Conservation (phyloP, 202 grass and related monocot genomes). For the Zoysia matrella region DNA sequence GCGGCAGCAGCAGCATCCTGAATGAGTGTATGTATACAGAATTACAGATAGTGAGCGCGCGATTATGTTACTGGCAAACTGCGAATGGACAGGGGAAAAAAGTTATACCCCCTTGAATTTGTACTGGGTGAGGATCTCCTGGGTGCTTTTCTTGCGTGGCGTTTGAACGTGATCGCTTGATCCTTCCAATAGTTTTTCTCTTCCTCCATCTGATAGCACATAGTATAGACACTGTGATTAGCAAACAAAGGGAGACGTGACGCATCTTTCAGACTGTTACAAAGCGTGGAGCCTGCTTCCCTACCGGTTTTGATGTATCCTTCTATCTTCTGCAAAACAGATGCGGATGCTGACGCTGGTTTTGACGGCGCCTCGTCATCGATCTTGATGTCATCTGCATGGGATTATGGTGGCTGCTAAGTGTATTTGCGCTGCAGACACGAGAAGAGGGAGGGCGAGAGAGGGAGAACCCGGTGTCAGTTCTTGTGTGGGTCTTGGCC, state of each 20-base stretch:
- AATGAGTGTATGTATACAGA: neutral
- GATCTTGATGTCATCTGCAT: constrained; percentile 72
- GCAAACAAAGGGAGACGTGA: neutral
- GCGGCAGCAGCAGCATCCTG: constrained; percentile 90
- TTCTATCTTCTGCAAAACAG: no score
- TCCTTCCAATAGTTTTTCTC: constrained; percentile 66
- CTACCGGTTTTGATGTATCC: constrained; percentile 50
- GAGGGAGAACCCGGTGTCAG: constrained; percentile 52
- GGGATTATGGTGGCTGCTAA: constrained; percentile 9
- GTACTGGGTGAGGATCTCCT: constrained; percentile 96
- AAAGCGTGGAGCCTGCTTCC: constrained; percentile 2
- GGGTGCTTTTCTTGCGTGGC: constrained; percentile 72
- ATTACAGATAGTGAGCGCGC: neutral
- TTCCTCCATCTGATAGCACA: constrained; percentile 52
- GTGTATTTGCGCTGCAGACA: neutral
- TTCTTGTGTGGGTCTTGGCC: constrained; percentile 50
- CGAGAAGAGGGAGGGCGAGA: constrained; percentile 7
- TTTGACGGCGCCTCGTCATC: constrained; percentile 50
- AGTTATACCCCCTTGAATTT: constrained; percentile 72
- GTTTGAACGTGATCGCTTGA: constrained; percentile 53
- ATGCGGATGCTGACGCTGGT: neutral
- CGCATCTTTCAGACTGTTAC: neutral
- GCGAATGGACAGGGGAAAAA: neutral
- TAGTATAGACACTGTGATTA: neutral
- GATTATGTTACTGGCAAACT: neutral